Conservation (phyloP, 805 yeast species). For the Yarrowia porcina region DNA sequence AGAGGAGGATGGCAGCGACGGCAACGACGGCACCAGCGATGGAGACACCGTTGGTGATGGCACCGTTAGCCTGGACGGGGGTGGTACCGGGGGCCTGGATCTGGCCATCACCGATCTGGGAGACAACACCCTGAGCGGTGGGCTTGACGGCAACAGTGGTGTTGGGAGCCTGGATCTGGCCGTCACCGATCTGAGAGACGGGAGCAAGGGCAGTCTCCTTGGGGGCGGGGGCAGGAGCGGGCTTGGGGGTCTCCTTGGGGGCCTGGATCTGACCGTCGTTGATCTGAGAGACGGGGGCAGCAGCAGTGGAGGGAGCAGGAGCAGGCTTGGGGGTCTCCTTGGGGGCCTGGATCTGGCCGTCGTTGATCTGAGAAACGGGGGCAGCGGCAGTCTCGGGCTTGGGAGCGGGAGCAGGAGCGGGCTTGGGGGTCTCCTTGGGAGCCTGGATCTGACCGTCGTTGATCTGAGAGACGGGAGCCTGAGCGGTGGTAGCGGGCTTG, state of each 20-base stretch:
- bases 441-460: conserved; percentile 25
- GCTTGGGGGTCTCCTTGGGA: conserved; percentile 5
- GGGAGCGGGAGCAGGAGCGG: neutral
- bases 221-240: conserved; percentile 7
- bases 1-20: conserved; percentile 20
- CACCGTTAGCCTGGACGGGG: conserved; percentile 25
- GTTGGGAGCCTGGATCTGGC: conserved; percentile 25
- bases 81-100: conserved; percentile 22
- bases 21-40: conserved; percentile 14
- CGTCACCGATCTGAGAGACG: conserved; percentile 16
- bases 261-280: conserved; percentile 24
- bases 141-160: conserved; percentile 13
- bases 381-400: conserved; percentile 6
- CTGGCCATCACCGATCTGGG: conserved; percentile 21
- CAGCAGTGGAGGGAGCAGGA: conserved; percentile 7
- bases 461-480: conserved; percentile 20
- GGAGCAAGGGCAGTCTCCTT: conserved; percentile 19
- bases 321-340: neutral
- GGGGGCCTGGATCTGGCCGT: conserved; percentile 24
- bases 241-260: conserved; percentile 1
- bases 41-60: conserved; percentile 11
- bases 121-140: conserved; percentile 9
- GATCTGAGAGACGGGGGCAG: conserved; percentile 21
- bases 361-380: conserved; percentile 22
- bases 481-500: conserved; percentile 9